Percentiles rank a stretch among this genome's conserved stretches.
Evolutionary conservation across 2,329 filamentous ascomycete species (phyloP).

Genomic region (Cercospora citrullina): DNA sequence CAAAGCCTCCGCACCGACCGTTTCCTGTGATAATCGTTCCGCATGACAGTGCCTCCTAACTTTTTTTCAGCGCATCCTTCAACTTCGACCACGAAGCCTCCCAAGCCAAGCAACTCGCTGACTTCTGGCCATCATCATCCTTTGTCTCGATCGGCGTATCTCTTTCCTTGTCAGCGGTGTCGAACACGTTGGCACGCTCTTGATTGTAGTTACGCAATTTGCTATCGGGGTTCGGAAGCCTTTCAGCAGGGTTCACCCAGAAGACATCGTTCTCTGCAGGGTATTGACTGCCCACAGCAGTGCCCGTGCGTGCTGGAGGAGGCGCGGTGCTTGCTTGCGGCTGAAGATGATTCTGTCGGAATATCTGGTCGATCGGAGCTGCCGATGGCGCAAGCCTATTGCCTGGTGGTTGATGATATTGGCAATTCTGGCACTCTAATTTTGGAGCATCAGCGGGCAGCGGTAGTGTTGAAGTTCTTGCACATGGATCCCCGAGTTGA

Average conservation of each 20-base stretch:
- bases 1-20: neutral
- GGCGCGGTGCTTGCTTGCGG: neutral
- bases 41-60: neutral
- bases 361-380: neutral
- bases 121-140: neutral
- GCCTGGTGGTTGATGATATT: neutral
- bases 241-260: conserved; percentile 11
- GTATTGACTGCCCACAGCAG: neutral
- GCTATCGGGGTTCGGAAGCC: conserved; percentile 6
- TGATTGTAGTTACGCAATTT: conserved; percentile 15
- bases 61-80: neutral
- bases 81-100: conserved; percentile 18
- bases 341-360: neutral
- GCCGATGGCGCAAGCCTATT: neutral
- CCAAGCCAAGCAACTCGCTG: neutral
- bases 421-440: conserved; percentile 22
- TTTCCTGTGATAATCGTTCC: neutral
- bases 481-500: conserved; percentile 13
- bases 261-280: conserved; percentile 17
- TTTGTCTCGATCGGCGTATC: too few species aligned
- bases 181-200: conserved; percentile 10
- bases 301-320: neutral
- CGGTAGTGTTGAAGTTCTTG: conserved; percentile 14
- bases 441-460: conserved; percentile 19
- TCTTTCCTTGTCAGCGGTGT: neutral